Percentiles rank a stretch among this genome's conserved stretches.
Evolutionary conservation across 257 asterid genomes (phyloP).

Genomic region (Nyctanthes arbortristis): DNA sequence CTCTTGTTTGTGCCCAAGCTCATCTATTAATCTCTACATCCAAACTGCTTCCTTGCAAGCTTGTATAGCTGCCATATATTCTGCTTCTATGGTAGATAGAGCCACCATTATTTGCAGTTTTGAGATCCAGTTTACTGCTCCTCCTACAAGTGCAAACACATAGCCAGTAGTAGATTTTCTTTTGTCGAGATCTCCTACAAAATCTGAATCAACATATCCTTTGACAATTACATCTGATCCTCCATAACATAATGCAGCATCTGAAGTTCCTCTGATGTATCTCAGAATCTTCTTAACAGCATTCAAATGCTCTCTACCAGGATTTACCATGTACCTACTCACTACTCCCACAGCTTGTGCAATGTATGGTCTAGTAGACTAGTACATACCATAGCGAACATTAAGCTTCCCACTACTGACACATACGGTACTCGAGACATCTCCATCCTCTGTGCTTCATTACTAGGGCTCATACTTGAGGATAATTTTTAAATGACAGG

Average conservation of each 20-base stretch:
- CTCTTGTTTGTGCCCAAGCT: neutral
- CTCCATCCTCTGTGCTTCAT: neutral
- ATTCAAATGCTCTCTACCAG: slow-evolving; percentile 10
- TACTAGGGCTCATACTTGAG: neutral
- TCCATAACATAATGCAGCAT: too few species aligned
- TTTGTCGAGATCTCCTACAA: too few species aligned
- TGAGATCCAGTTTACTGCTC: too few species aligned
- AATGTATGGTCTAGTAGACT: neutral
- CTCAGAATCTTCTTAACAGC: too few species aligned
- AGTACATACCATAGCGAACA: neutral
- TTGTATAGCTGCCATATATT: slow-evolving; percentile 1
- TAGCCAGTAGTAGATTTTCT: too few species aligned
- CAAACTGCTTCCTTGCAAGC: neutral
- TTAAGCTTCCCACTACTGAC: neutral
- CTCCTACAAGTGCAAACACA: too few species aligned
- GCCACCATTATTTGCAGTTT: slow-evolving; percentile 3
- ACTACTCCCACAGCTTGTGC: neutral
- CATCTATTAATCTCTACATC: too few species aligned
- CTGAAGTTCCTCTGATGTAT: too few species aligned
- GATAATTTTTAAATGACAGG: neutral
- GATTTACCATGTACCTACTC: neutral
- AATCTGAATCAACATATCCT: too few species aligned
- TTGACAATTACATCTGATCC: too few species aligned
- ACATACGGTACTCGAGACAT: too few species aligned
- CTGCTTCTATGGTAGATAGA: neutral